These are phyloP conservation scores for Didymella keratinophila DNA, from an alignment of 2,329 filamentous ascomycete species.

Conservation along the genomic window DNA sequence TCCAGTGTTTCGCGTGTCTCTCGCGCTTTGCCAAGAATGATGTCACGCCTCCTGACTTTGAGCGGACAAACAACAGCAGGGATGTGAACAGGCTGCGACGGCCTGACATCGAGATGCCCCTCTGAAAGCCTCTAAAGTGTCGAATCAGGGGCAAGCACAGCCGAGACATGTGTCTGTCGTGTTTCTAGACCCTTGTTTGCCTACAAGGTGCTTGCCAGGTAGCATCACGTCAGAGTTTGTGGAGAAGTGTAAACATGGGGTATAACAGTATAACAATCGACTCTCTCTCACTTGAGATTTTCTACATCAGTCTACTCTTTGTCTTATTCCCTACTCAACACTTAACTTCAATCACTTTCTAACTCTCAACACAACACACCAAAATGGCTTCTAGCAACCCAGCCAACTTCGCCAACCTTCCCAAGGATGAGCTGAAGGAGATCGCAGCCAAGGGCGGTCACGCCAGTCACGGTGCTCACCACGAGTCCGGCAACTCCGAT, in stretches of 20 bases:
- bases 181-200: constrained; percentile 12
- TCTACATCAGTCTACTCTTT: neutral
- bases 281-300: neutral
- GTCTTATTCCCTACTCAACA: neutral
- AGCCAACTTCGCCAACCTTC: constrained; percentile 62
- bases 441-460: constrained; percentile 61
- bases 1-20: constrained; percentile 16
- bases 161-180: neutral
- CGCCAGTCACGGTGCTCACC: constrained; percentile 44
- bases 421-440: constrained; percentile 58
- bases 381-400: constrained; percentile 56
- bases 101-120: constrained; percentile 6
- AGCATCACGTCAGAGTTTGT: constrained; percentile 31
- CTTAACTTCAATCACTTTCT: neutral
- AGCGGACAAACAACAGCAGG: constrained; percentile 13
- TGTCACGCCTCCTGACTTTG: constrained; percentile 22
- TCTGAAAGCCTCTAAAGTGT: neutral
- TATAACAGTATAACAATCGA: constrained; percentile 27
- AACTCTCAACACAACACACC: constrained; percentile 14
- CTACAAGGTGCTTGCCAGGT: constrained; percentile 20
- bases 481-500: constrained; percentile 4
- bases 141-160: constrained; percentile 12
- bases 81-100: constrained; percentile 31
- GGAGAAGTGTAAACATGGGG: constrained; percentile 18
- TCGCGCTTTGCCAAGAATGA: constrained; percentile 24